Conservation (phyloP, 2,329 filamentous ascomycete species). For the Zarea fungicola region DNA sequence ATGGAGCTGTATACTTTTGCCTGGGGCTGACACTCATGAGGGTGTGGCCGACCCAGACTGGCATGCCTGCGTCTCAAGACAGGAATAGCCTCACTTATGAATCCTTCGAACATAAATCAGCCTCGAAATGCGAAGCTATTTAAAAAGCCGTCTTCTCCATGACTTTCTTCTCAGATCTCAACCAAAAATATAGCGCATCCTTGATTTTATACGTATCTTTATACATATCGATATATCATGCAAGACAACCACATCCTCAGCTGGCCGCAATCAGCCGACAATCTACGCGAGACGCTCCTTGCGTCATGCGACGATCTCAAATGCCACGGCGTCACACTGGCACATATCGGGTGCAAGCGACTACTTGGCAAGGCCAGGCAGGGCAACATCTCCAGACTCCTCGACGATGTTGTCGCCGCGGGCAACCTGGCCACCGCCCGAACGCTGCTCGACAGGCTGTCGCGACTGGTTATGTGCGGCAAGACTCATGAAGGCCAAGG, state of each 20-base stretch:
- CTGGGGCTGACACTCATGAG: not conserved
- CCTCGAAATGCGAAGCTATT: too few relatives aligned
- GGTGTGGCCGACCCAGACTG: not conserved
- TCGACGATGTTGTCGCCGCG: constrained; percentile 1
- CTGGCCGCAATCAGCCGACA: constrained; percentile 2
- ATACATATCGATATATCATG: not conserved
- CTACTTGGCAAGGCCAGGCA: not conserved
- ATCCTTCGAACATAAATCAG: too few relatives aligned
- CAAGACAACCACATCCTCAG: not conserved
- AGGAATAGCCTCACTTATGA: not conserved
- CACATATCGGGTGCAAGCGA: not conserved
- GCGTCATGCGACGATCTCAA: not conserved
- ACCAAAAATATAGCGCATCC: not conserved
- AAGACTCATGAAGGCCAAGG: not conserved
- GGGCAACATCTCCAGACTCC: not conserved
- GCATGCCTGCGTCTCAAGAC: not conserved
- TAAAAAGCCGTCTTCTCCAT: too few relatives aligned
- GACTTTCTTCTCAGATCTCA: too few relatives aligned
- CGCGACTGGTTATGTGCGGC: constrained; percentile 19
- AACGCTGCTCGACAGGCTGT: constrained; percentile 5
- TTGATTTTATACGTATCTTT: too few relatives aligned
- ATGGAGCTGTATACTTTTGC: too few relatives aligned
- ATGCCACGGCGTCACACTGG: not conserved
- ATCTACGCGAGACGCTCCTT: not conserved
- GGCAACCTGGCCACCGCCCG: not conserved